Evolutionary conservation across 2,329 filamentous ascomycete species (phyloP), one percentile per base, ranked within the genome.

Genomic region (Xylariaceae sp.): DNA sequence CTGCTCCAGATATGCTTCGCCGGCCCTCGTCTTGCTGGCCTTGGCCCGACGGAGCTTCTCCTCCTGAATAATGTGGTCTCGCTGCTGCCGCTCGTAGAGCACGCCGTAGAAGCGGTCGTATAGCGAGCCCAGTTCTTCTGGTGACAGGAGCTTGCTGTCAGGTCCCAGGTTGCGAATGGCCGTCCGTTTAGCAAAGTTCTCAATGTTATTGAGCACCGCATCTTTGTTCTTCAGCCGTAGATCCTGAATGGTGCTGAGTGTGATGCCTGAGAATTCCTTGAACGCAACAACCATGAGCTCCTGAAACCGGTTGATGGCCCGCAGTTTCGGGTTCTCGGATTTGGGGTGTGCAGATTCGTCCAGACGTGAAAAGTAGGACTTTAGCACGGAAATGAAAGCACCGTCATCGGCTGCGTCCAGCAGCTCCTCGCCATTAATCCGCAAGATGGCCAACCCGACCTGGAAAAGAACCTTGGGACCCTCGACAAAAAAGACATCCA

Each of bases 241-340:
- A 50, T 97, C 92, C 1, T 84, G 85, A 44, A 98, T 89, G 35
- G 83, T 95, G 57, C 81, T 83, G 59, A 98, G 90, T 0, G 92
- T 98, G 51, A 98, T 95, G 28, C 83, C 87, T 0, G 90, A 85
- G 58, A 98, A 98, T 58, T 98, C 92, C 53, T 96, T 97, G 67
- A 98, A 98, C 1, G 92, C 92, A 14, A 97, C 92, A 3, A 98
- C 92, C 89, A 98, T 97, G 41, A 98, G 76, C 62, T 97, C 92
- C 56, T 98, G 92, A 60, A 98, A 98, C 32, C 87, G 79, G 5
- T 94, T 98, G 38, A 98, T 92, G 0, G 89, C 88, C 37, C 90
- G 78, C 36, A 97, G 70, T 65, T 97, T 98, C 3, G 89, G 82
- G 48, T 97, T 98, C 59, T 96, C 89, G 0, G 88, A 96, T 56